Base-by-base conservation (phyloP, 2,329 filamentous ascomycete species). In the Aspergillus thermomutatus region DNA sequence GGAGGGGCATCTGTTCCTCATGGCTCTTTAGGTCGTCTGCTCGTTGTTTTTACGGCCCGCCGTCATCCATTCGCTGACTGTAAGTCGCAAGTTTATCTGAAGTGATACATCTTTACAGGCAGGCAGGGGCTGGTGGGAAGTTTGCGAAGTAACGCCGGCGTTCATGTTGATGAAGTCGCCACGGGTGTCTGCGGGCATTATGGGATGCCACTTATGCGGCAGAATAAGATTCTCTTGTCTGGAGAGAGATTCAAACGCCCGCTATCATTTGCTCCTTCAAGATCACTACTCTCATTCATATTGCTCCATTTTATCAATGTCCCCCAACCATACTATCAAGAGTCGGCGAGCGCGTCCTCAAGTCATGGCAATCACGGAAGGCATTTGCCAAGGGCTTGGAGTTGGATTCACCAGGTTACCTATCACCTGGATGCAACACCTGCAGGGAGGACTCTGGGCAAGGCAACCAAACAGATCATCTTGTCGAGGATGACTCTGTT, bases 191-290 rank as follows among this genome's bases (percentile, higher is more conserved):
- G n/a, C n/a, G n/a, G n/a, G n/a, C n/a, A n/a, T n/a, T n/a, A n/a
- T n/a, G n/a, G n/a, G n/a, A n/a, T n/a, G n/a, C n/a, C n/a, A n/a
- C 50, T 74, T 1, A 62, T 73, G 3, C 23, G 26, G 4, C 53
- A 65, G 43, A 55, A 63, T 14, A 56, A 57, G 0, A 5, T 58
- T 0, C 54, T 45, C 54, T 73, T 0, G 55, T 75, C 1, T 77
- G 74, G 74, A 68, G 70, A 0, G 50, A 54, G 1, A 61, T 75
- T 0, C 59, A 65, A 0, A 25, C 56, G 0, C 21, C 59, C 2
- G 69, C 72, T 2, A 72, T 77, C 9, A 49, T 71, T 9, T 61
- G 60, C 9, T 64, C 66, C 0, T 68, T 75, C 17, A 60, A 66
- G 1, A 63, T 71, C 1, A 58, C 56, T 0, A 50, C 54, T 0